Conservation (phyloP, 2,329 filamentous ascomycete genomes). For the Drechslerella dactyloides region DNA sequence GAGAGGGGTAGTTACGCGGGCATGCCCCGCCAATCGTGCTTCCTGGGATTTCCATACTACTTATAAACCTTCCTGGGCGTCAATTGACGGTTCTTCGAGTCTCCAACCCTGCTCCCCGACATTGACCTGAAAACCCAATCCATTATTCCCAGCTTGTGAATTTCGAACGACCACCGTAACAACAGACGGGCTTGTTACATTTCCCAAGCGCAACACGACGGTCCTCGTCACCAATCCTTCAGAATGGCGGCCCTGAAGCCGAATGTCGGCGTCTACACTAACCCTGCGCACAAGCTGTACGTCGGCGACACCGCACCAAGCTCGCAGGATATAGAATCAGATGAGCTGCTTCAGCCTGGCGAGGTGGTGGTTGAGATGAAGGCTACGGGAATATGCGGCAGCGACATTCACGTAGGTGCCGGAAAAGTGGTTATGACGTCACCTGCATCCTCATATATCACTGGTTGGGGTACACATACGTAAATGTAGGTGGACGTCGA, state of each 20-base stretch:
- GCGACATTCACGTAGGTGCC: conserved; percentile 56
- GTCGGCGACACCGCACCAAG: conserved; percentile 78
- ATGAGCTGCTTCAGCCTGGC: conserved; percentile 59
- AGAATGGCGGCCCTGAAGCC: conserved; percentile 65
- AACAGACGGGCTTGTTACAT: too few relatives aligned
- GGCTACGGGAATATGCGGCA: conserved; percentile 96
- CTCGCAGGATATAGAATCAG: conserved; percentile 73
- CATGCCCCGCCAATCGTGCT: neutral
- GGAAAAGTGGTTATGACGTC: too few relatives aligned
- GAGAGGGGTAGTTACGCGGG: neutral
- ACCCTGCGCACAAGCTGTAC: conserved; percentile 90
- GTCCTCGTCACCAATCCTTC: too few relatives aligned
- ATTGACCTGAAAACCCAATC: too few relatives aligned
- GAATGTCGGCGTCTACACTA: conserved; percentile 96
- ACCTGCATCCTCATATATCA: too few relatives aligned
- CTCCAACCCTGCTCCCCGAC: too few relatives aligned
- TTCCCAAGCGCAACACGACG: conserved; percentile 14
- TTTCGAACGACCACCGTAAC: neutral
- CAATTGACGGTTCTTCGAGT: too few relatives aligned
- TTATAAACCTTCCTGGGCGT: too few relatives aligned
- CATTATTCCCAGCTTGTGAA: neutral
- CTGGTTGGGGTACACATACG: too few relatives aligned
- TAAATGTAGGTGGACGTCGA: too few relatives aligned
- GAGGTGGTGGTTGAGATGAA: conserved; percentile 84
- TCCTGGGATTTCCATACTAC: too few relatives aligned